These are phyloP conservation scores for Multifurca ochricompacta DNA, from an alignment of 768 basidiomycete genomes.

Conservation along the genomic window DNA sequence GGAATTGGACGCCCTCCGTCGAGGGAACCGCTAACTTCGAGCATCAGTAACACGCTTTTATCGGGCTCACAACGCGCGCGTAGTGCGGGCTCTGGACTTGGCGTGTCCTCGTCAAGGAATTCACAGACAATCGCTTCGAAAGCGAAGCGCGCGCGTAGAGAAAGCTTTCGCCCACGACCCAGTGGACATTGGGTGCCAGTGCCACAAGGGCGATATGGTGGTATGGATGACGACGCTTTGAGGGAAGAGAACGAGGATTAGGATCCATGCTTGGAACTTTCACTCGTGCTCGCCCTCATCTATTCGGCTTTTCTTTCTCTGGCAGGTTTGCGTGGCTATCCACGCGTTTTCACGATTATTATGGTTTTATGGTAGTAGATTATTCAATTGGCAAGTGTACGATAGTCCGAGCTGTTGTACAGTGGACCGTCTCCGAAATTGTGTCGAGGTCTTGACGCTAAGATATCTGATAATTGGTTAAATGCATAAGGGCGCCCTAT, in stretches of 20 bases:
- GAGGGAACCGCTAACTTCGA: slow-evolving; percentile 26
- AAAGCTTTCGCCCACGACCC: slow-evolving; percentile 79
- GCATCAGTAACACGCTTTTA: neutral
- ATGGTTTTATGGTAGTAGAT: slow-evolving; percentile 10
- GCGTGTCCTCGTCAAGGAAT: slow-evolving; percentile 14
- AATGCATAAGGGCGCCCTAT: neutral
- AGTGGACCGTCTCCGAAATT: neutral
- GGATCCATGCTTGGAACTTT: slow-evolving; percentile 3
- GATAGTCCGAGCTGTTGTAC: slow-evolving; percentile 17
- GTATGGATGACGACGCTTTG: slow-evolving; percentile 26
- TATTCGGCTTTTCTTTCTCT: slow-evolving; percentile 2
- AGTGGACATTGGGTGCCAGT: slow-evolving; percentile 46
- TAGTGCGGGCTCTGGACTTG: slow-evolving; percentile 13
- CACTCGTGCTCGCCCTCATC: neutral
- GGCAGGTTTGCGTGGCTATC: slow-evolving; percentile 12
- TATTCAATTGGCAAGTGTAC: slow-evolving; percentile 13
- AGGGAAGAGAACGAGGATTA: slow-evolving; percentile 31
- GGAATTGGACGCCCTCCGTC: slow-evolving; percentile 45
- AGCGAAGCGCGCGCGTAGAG: slow-evolving; percentile 47
- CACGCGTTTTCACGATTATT: slow-evolving; percentile 8
- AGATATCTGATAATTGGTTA: neutral
- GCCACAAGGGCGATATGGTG: slow-evolving; percentile 23
- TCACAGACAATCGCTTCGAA: slow-evolving; percentile 36
- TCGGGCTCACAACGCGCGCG: slow-evolving; percentile 6
- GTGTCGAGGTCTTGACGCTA: neutral